Evolutionary conservation across 2,329 filamentous ascomycete species (phyloP), one percentile per base, ranked within the genome.

Genomic region (Fusarium sp.): DNA sequence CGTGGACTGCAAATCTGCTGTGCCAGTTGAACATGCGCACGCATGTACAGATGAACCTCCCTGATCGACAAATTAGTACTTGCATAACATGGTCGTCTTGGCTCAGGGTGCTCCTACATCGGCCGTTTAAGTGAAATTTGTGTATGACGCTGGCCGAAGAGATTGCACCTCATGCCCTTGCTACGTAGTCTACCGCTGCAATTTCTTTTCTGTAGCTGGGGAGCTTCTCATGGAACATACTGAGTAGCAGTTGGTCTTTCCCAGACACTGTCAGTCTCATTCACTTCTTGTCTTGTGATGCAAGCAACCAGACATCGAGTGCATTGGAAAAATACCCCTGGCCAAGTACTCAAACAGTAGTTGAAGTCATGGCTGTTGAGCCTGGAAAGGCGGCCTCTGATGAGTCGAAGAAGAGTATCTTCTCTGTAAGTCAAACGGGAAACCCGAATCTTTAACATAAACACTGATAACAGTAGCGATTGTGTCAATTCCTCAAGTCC

Each of bases 41-140:
- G 23, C 25, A 25, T 30, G 51, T 45, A 28, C 16, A 34, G 28
- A 19, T 21, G 23, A 37, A 39, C 41, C 23, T 58, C 21, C 34
- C 41, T 39, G 42, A 42, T 57, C 26, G 34, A 25, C 21, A 49
- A 31, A n/a, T 37, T 28, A 45, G 13, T 16, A 28, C 39, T 39
- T 58, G 52, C 51, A 51, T 46, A n/a, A 25, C 28, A 25, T 25
- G 30, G 48, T 21, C 21, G 44, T 49, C 10, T 55, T 52, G 28
- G 34, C 41, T 51, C 37, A 55, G 46, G 39, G 26, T 31, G 30
- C 63, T 69, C 67, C 67, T 71, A 61, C 23, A 65, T 62, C 68
- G 59, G 68, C 55, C 41, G 7, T 25, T 48, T 30, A 31, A 39
- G 19, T 16, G 19, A 49, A 41, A 52, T 28, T 39, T 43, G n/a